phyloP scores from a whole-genome alignment of 768 basidiomycete genomes.

The Phanerochaete carnosa region DNA sequence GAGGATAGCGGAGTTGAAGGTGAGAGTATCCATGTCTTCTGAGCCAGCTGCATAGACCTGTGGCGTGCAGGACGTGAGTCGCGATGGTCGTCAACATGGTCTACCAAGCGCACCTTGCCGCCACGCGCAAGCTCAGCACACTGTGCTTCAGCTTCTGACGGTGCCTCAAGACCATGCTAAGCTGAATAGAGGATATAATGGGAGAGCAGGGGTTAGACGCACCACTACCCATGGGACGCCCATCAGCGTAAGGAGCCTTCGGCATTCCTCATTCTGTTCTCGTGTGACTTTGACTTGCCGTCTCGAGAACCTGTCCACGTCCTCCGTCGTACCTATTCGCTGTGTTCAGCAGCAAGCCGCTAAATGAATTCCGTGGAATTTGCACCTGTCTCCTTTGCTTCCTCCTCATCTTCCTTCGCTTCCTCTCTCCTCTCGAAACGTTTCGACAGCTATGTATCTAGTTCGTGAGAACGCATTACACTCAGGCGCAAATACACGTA shows the following conservation, averaged over 20 bases:
- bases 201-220: slow-evolving; percentile 26
- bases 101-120: slow-evolving; percentile 61
- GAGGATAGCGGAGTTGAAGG: slow-evolving; percentile 88
- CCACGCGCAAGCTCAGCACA: slow-evolving; percentile 98
- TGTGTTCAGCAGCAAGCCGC: background rate
- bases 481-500: slow-evolving; percentile 40
- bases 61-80: background rate
- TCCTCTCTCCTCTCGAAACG: slow-evolving; percentile 90
- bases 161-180: slow-evolving; percentile 56
- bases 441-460: slow-evolving; percentile 72
- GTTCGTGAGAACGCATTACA: background rate
- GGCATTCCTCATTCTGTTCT: slow-evolving; percentile 96
- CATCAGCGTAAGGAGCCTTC: slow-evolving; percentile 85
- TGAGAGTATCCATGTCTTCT: slow-evolving; percentile 99
- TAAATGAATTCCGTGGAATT: background rate
- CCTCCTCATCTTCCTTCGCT: slow-evolving; percentile 92
- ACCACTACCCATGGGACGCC: slow-evolving; percentile 95
- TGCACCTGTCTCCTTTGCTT: slow-evolving; percentile 89
- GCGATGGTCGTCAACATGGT: background rate
- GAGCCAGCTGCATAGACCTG: slow-evolving; percentile 97
- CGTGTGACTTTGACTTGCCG: slow-evolving; percentile 92
- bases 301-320: slow-evolving; percentile 85
- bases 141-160: slow-evolving; percentile 98
- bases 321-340: slow-evolving; percentile 73
- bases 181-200: background rate